Conservation (phyloP, 495 filamentous ascomycete genomes). For the Neurospora sp. region DNA sequence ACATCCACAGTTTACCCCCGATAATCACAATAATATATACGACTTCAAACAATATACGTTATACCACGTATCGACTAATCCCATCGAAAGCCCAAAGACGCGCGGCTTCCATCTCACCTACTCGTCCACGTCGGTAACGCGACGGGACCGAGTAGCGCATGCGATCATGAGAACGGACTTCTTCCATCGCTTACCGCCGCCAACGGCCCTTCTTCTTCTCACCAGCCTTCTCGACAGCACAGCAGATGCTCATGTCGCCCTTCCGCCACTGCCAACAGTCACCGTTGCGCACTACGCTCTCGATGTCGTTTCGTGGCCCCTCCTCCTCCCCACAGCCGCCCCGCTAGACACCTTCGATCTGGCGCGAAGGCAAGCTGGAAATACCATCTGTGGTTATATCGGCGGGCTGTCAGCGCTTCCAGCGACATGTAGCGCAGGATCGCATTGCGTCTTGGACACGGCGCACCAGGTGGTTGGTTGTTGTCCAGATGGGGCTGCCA, state of each 20-base stretch:
- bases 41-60: not conserved
- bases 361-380: slow-evolving; percentile 26
- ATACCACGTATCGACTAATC: not conserved
- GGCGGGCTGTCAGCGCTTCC: slow-evolving; percentile 32
- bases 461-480: slow-evolving; percentile 36
- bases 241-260: slow-evolving; percentile 23
- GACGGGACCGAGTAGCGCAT: not conserved
- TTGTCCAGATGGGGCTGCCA: slow-evolving; percentile 34
- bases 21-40: not conserved
- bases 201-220: slow-evolving; percentile 32
- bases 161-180: slow-evolving; percentile 22
- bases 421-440: slow-evolving; percentile 38
- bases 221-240: slow-evolving; percentile 23
- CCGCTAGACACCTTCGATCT: slow-evolving; percentile 25
- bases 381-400: slow-evolving; percentile 40
- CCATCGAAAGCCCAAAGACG: not conserved
- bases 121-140: not conserved
- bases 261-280: slow-evolving; percentile 23
- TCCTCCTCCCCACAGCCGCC: slow-evolving; percentile 26
- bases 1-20: not conserved
- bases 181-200: slow-evolving; percentile 31
- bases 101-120: not conserved
- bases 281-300: slow-evolving; percentile 29
- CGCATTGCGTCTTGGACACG: slow-evolving; percentile 38
- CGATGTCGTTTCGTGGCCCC: slow-evolving; percentile 34